These are phyloP conservation scores for Hypomyces perniciosus DNA, from an alignment of 2,329 filamentous ascomycete genomes.

Conservation along the genomic window DNA sequence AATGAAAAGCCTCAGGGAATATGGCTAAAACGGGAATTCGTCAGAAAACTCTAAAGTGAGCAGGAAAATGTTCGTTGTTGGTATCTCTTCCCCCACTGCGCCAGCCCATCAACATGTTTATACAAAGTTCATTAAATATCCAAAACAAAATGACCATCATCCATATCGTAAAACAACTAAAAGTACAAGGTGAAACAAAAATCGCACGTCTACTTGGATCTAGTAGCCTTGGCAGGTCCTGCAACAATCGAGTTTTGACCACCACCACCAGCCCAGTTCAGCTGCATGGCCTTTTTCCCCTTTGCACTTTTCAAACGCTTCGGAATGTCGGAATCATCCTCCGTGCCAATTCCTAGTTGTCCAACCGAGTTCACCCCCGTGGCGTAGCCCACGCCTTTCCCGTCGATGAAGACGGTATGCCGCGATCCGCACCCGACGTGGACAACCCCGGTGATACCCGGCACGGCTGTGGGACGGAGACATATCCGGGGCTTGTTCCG, in stretches of 20 bases:
- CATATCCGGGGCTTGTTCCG: not conserved
- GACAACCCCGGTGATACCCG: not conserved
- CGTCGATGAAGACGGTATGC: not conserved
- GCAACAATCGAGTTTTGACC: constrained; percentile 2
- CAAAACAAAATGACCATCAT: no score
- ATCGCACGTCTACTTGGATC: no score
- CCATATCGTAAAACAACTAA: no score
- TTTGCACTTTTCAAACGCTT: not conserved
- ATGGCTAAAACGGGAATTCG: no score
- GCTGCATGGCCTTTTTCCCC: not conserved
- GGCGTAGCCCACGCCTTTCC: not conserved
- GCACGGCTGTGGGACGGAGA: not conserved
- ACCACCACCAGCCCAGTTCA: not conserved
- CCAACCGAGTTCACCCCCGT: not conserved
- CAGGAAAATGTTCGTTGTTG: no score
- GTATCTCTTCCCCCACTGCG: no score
- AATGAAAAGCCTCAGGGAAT: no score
- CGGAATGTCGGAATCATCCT: not conserved
- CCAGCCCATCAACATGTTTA: no score
- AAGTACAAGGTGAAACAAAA: no score
- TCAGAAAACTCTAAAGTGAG: no score
- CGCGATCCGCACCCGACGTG: constrained; percentile 1
- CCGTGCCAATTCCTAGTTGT: not conserved
- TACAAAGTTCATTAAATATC: no score
- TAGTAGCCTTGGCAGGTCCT: not conserved